Evolutionary conservation across 305 asterid genomes (phyloP).

Genomic region (Petunia hybrid): DNA sequence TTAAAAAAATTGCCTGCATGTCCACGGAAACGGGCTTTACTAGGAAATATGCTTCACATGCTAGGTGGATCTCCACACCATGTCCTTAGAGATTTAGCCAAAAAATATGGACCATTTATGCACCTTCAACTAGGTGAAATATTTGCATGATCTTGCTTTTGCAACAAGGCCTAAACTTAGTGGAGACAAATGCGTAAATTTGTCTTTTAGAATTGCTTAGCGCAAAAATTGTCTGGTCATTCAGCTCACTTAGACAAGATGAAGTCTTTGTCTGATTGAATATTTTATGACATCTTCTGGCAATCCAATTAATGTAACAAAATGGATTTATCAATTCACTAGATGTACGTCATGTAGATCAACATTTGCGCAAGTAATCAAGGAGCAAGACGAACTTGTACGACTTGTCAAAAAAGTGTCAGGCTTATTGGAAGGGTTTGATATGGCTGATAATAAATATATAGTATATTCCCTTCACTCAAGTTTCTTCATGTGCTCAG

Average conservation of each 20-base stretch:
- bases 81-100: constrained; percentile 47
- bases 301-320: constrained; percentile 21
- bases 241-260: constrained; percentile 36
- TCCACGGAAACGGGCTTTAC: constrained; percentile 29
- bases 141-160: constrained; percentile 46
- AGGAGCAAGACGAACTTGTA: constrained; percentile 26
- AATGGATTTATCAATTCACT: constrained; percentile 20
- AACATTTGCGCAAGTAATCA: constrained; percentile 29
- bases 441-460: constrained; percentile 29
- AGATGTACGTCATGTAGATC: constrained; percentile 31
- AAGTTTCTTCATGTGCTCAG: constrained; percentile 29
- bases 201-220: constrained; percentile 32
- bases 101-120: constrained; percentile 51
- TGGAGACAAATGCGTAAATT: constrained; percentile 56
- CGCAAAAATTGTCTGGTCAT: constrained; percentile 29
- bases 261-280: constrained; percentile 30
- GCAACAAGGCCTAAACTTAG: constrained; percentile 51
- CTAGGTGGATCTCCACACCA: constrained; percentile 36
- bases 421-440: constrained; percentile 23
- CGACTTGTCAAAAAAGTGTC: not conserved
- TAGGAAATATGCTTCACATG: not conserved
- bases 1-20: not conserved
- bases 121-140: no score
- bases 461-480: constrained; percentile 32
- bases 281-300: constrained; percentile 11